These are phyloP conservation scores for Pneumocystis canis DNA, from an alignment of 1,139 yeast species.

Conservation along the genomic window DNA sequence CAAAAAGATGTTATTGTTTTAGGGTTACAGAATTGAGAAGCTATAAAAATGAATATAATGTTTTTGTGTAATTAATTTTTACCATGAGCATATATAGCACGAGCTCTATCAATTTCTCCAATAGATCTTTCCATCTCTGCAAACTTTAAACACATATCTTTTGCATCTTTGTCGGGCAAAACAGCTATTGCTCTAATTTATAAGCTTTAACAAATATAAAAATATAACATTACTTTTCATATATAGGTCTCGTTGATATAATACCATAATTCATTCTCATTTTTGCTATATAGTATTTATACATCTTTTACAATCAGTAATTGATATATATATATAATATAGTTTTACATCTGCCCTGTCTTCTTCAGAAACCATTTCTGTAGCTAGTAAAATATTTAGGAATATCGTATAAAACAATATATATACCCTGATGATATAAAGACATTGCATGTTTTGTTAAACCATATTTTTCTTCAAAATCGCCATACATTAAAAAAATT, in stretches of 20 bases:
- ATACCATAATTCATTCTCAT: conserved; percentile 26
- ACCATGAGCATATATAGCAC: conserved; percentile 40
- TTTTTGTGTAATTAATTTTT: not conserved
- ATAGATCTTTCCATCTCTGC: conserved; percentile 34
- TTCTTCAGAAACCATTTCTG: conserved; percentile 20
- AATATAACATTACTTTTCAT: conserved; percentile 19
- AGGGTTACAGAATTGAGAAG: conserved; percentile 34
- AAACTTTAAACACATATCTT: conserved; percentile 27
- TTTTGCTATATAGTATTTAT: conserved; percentile 24
- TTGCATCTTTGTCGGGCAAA: conserved; percentile 27
- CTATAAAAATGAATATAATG: conserved; percentile 22
- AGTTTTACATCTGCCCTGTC: conserved; percentile 22
- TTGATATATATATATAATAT: not conserved
- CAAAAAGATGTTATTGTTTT: conserved; percentile 30
- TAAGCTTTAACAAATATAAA: not conserved
- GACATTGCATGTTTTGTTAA: conserved; percentile 31
- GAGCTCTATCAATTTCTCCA: conserved; percentile 41
- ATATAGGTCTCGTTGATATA: conserved; percentile 28
- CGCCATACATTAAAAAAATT: conserved; percentile 42
- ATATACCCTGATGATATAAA: conserved; percentile 32
- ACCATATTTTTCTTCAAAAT: conserved; percentile 45
- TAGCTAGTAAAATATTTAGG: not conserved
- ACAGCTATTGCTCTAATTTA: conserved; percentile 28
- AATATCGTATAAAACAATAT: conserved; percentile 9
- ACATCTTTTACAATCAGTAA: conserved; percentile 16